A percentile compares a stretch with the other conserved stretches of the same genome.
These are phyloP conservation scores for Magnaporthiopsis incrustans DNA, from an alignment of 2,329 filamentous ascomycete genomes.

Conservation along the genomic window DNA sequence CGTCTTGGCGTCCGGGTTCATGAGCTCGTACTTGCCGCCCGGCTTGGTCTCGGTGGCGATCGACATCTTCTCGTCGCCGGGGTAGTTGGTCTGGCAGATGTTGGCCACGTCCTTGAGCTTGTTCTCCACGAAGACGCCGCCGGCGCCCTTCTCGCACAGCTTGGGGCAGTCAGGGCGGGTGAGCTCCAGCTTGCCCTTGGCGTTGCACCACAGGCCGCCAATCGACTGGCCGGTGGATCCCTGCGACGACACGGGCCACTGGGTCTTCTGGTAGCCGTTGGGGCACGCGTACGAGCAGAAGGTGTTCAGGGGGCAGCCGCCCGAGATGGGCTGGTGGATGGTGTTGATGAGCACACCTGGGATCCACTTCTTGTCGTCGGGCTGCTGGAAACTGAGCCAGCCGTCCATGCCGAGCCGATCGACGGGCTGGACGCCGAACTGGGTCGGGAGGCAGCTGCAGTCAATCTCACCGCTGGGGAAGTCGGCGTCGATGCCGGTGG, in stretches of 20 bases:
- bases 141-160: conserved; percentile 68
- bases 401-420: conserved; percentile 62
- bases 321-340: conserved; percentile 56
- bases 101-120: conserved; percentile 57
- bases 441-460: conserved; percentile 67
- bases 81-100: conserved; percentile 94
- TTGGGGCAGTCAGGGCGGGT: conserved; percentile 60
- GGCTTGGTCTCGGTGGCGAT: conserved; percentile 61
- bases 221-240: conserved; percentile 75
- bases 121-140: conserved; percentile 68
- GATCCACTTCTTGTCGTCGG: conserved; percentile 36
- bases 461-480: conserved; percentile 70
- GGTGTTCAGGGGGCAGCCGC: conserved; percentile 51
- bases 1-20: conserved; percentile 61
- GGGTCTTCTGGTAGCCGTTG: conserved; percentile 83
- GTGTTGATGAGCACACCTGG: conserved; percentile 48
- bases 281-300: conserved; percentile 95
- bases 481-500: conserved; percentile 50
- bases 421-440: conserved; percentile 70
- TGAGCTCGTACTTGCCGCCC: conserved; percentile 54
- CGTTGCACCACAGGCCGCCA: conserved; percentile 77
- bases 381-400: conserved; percentile 72
- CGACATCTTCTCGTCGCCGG: conserved; percentile 82
- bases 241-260: conserved; percentile 71
- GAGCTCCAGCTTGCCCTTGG: conserved; percentile 63